Percentiles rank a stretch among this genome's conserved stretches.
Evolutionary conservation across 108 stramenopile genomes (phyloP).

Genomic region (Stephanodiscus triporus): DNA sequence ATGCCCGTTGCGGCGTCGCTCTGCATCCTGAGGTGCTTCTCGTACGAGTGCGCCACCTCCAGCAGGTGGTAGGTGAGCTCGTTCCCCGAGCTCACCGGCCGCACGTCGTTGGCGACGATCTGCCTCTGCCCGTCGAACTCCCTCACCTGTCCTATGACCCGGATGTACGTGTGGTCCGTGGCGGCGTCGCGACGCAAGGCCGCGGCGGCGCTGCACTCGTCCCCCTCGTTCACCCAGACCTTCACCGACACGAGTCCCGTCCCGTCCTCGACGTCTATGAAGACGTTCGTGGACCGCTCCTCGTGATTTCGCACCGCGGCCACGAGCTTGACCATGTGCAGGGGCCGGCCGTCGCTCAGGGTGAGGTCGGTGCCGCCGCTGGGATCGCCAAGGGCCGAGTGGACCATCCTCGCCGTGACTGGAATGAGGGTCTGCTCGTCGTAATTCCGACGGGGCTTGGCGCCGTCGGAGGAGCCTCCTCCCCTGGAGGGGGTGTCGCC

Average conservation of each 20-base stretch:
- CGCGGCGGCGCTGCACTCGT: slow-evolving; percentile 57
- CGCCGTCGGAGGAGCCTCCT: slow-evolving; percentile 8
- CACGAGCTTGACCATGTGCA: slow-evolving; percentile 74
- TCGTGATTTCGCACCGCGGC: slow-evolving; percentile 64
- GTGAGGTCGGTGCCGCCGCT: slow-evolving; percentile 45
- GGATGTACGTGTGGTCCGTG: slow-evolving; percentile 67
- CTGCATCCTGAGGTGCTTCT: slow-evolving; percentile 47
- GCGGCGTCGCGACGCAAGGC: slow-evolving; percentile 51
- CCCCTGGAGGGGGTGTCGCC: slow-evolving; percentile 19
- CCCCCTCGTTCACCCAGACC: slow-evolving; percentile 68
- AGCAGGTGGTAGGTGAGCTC: slow-evolving; percentile 85
- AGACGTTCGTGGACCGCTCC: slow-evolving; percentile 60
- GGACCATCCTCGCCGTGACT: slow-evolving; percentile 69
- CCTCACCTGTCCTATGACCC: slow-evolving; percentile 72
- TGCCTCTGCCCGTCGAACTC: slow-evolving; percentile 70
- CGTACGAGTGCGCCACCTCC: slow-evolving; percentile 74
- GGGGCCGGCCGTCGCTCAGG: slow-evolving; percentile 72
- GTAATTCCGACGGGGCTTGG: slow-evolving; percentile 58
- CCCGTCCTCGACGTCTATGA: slow-evolving; percentile 83
- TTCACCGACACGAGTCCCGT: slow-evolving; percentile 83
- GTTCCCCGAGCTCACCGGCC: slow-evolving; percentile 63
- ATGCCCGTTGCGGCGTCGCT: slow-evolving; percentile 18
- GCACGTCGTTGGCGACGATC: slow-evolving; percentile 74
- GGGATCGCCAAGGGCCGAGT: slow-evolving; percentile 38
- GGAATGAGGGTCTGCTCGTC: slow-evolving; percentile 86